Evolutionary conservation across 768 basidiomycete species (phyloP).

Genomic region (Trametes cingulata): DNA sequence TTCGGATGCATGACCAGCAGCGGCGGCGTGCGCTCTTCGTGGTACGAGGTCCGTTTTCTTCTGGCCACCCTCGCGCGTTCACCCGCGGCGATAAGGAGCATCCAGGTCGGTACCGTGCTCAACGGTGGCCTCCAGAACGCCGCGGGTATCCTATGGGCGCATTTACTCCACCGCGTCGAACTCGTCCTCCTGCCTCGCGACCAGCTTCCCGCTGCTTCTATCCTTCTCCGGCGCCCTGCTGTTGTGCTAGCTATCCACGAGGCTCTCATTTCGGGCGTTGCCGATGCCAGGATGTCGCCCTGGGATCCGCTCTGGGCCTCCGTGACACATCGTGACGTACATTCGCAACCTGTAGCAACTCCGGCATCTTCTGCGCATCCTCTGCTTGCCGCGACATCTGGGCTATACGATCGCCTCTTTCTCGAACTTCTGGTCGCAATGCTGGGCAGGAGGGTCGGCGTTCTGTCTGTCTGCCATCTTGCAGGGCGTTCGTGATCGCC

Average conservation of each 20-base stretch:
- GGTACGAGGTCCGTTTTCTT: background rate
- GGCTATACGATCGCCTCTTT: background rate
- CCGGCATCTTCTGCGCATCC: background rate
- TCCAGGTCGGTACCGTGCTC: constrained; percentile 5
- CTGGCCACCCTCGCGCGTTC: background rate
- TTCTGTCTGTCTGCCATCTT: background rate
- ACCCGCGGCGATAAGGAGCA: constrained; percentile 5
- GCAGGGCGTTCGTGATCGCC: background rate
- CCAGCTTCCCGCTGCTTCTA: constrained; percentile 1
- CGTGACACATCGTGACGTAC: constrained; percentile 6
- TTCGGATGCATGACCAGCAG: background rate
- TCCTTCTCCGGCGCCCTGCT: constrained; percentile 10
- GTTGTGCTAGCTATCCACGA: constrained; percentile 6
- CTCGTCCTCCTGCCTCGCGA: background rate
- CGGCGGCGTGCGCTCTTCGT: constrained; percentile 1
- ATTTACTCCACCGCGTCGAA: background rate
- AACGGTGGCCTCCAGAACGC: background rate
- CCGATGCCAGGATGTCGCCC: background rate
- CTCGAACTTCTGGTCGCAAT: background rate
- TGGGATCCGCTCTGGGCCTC: background rate
- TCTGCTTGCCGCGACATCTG: constrained; percentile 2
- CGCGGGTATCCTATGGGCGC: constrained; percentile 5
- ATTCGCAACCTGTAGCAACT: background rate
- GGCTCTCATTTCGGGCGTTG: constrained; percentile 9
- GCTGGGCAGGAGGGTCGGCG: background rate